A percentile compares a stretch with the other conserved stretches of the same genome.
These are phyloP conservation scores for Aspergillus sparsus DNA, from an alignment of 495 filamentous ascomycete genomes.

Conservation along the genomic window DNA sequence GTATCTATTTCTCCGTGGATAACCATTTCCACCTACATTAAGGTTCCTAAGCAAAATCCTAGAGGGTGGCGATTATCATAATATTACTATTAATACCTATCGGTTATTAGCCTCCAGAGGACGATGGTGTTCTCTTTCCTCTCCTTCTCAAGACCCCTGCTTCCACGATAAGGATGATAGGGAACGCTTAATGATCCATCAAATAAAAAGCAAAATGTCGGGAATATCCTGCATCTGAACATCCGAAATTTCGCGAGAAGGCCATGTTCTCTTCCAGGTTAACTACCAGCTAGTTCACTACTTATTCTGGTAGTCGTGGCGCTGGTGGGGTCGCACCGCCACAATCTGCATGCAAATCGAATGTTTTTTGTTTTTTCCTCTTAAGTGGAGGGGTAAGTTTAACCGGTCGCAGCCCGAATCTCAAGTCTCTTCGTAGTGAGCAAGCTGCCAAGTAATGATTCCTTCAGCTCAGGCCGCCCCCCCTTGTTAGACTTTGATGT, in stretches of 20 bases:
- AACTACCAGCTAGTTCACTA: too few species aligned
- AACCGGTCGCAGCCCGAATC: too few species aligned
- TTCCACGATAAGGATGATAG: background rate
- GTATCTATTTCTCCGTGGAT: background rate
- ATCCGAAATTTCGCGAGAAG: background rate
- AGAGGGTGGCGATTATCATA: background rate
- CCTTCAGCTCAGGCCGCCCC: too few species aligned
- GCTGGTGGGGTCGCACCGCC: constrained; percentile 18
- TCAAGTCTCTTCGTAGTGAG: too few species aligned
- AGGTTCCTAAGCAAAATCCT: too few species aligned
- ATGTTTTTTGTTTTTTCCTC: background rate
- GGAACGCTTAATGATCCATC: constrained; percentile 5
- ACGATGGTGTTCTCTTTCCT: background rate
- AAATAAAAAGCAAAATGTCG: constrained; percentile 5
- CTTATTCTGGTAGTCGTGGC: background rate
- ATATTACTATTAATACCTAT: background rate
- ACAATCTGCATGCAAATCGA: constrained; percentile 11
- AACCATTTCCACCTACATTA: too few species aligned
- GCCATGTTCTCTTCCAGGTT: background rate
- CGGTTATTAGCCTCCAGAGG: too few species aligned
- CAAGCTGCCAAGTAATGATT: too few species aligned
- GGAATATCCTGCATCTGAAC: background rate
- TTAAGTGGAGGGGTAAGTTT: background rate
- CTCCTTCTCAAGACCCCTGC: background rate
- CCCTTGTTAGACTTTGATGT: too few species aligned